phyloP scores from a whole-genome alignment of 2,329 filamentous ascomycete species.

The Ceratocystiopsis minuta region DNA sequence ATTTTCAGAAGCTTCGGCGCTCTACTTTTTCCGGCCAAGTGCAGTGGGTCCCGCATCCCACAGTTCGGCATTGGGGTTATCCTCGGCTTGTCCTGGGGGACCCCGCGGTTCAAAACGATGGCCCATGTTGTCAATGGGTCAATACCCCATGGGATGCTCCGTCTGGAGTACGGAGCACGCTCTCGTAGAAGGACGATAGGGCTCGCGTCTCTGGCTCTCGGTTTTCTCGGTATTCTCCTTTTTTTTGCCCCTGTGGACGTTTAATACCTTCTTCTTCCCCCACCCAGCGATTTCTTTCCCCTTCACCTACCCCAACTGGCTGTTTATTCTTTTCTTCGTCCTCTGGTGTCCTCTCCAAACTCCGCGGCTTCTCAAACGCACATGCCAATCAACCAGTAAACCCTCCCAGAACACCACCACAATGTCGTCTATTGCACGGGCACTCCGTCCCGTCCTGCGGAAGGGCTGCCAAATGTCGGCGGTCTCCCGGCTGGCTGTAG shows the following conservation, averaged over 20 bases:
- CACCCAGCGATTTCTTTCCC: neutral
- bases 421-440: slow-evolving; percentile 32
- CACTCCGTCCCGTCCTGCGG: slow-evolving; percentile 32
- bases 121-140: no score
- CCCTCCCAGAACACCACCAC: slow-evolving; percentile 1
- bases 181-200: no score
- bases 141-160: no score
- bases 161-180: no score
- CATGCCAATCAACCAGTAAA: neutral
- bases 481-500: slow-evolving; percentile 3
- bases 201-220: neutral
- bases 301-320: neutral
- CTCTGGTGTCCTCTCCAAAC: neutral
- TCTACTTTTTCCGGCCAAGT: no score
- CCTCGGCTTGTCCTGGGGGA: no score
- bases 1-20: no score
- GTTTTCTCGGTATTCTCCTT: neutral
- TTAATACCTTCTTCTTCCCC: neutral
- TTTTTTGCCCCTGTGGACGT: neutral
- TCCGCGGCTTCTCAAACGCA: neutral
- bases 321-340: neutral
- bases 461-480: slow-evolving; percentile 21
- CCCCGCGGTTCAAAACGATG: no score
- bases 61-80: no score
- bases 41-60: no score